Base-by-base conservation (phyloP, 768 basidiomycete genomes). In the Boletus speciosus region DNA sequence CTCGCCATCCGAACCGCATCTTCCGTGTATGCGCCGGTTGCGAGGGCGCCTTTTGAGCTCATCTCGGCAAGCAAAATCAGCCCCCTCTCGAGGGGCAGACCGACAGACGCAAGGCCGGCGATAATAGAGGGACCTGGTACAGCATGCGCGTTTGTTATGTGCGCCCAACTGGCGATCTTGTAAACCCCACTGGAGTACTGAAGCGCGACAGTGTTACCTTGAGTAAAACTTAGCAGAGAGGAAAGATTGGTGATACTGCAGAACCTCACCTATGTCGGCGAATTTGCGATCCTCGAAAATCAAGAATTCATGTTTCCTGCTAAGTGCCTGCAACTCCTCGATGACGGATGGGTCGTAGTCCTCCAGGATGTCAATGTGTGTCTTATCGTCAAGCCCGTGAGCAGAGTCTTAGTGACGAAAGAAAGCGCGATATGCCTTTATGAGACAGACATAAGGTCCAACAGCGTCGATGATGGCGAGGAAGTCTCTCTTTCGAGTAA, bases 231-330 rank as follows among this genome's bases (percentile, higher is more conserved):
- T 8, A 55, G 45, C 15, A 35, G 39, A 8, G 52, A 46, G 16
- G 44, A 43, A 32, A 25, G 34, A 47, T 46, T 4, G 5, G 15
- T 36, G 23, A 41, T 9, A 5, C 15, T 19, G 44, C 7, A 16
- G 48, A 14, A 34, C 61, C 81, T 63, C 58, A 94, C 96, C 96
- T 49, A 99, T 98, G 71, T 99, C 97, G 5, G 97, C 96, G 64
- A 99, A 99, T 72, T 99, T 99, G 60, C 97, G 80, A 75, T 99
- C 97, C 74, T 98, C 97, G 62, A 98, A 99, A 62, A 98, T 94
- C 49, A 96, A 71, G 74, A 98, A 99, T 65, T 97, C 92, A 58
- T 97, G 84, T 67, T 89, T 86, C 43, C 72, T 65, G 65, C 87
- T 85, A 7, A 98, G 81, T 35, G 77, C 76, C 55, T 83, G 79